Conservation (phyloP, 495 filamentous ascomycete genomes). For the Amphirosellinia nigrospora region DNA sequence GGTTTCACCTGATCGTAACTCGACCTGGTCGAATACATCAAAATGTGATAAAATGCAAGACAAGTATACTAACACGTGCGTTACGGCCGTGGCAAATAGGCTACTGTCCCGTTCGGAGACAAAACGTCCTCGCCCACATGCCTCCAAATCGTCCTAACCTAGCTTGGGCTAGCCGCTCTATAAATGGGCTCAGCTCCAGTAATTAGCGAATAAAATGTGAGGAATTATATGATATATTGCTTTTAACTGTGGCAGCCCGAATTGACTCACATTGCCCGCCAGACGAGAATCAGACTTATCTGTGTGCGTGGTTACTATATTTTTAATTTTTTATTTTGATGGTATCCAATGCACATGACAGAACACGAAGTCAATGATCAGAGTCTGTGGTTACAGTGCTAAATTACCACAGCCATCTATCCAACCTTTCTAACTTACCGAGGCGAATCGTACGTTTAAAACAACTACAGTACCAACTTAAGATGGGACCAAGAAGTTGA, state of each 20-base stretch:
- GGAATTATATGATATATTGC: not conserved
- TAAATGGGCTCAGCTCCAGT: not conserved
- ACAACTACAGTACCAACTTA: too few relatives aligned
- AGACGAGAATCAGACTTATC: too few relatives aligned
- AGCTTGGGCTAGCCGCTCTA: not conserved
- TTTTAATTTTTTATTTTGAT: too few relatives aligned
- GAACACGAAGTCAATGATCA: not conserved
- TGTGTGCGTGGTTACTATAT: too few relatives aligned
- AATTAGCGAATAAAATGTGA: not conserved
- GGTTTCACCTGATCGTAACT: not conserved
- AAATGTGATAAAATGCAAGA: conserved; percentile 10
- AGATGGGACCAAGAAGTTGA: not conserved
- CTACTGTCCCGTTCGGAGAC: not conserved
- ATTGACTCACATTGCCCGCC: not conserved
- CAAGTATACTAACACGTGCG: not conserved
- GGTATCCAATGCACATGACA: not conserved
- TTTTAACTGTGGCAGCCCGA: not conserved
- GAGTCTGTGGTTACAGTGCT: not conserved
- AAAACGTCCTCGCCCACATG: not conserved
- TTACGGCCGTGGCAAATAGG: not conserved
- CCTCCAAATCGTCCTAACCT: not conserved
- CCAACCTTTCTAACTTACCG: not conserved
- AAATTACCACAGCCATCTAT: not conserved
- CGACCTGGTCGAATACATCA: not conserved
- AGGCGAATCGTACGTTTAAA: not conserved